Conservation (phyloP, 805 yeast genomes). For the Metschnikowia borealis region DNA sequence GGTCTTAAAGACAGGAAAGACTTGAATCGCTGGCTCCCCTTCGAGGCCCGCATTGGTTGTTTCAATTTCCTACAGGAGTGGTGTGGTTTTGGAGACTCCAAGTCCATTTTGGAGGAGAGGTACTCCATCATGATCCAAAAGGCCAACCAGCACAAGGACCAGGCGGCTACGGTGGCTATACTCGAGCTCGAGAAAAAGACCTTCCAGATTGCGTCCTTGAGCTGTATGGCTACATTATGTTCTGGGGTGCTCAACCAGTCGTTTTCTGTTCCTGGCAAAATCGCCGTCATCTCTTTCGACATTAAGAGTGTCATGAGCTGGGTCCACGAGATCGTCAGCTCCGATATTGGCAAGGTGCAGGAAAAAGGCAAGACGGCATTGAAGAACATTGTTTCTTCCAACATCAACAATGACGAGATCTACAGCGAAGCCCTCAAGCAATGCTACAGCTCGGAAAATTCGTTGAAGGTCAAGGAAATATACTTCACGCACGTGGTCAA, state of each 20-base stretch:
- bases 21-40: slow-evolving; percentile 63
- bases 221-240: slow-evolving; percentile 81
- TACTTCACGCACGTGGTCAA: slow-evolving; percentile 73
- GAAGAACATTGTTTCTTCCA: slow-evolving; percentile 58
- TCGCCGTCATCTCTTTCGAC: slow-evolving; percentile 64
- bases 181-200: slow-evolving; percentile 75
- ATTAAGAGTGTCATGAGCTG: slow-evolving; percentile 65
- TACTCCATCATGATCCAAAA: slow-evolving; percentile 53
- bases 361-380: slow-evolving; percentile 69
- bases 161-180: slow-evolving; percentile 60
- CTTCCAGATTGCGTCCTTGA: slow-evolving; percentile 65
- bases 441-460: slow-evolving; percentile 58
- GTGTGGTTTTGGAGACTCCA: slow-evolving; percentile 84
- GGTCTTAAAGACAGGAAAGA: slow-evolving; percentile 45
- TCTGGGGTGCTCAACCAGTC: slow-evolving; percentile 62
- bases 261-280: slow-evolving; percentile 43
- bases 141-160: slow-evolving; percentile 35
- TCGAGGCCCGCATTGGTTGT: slow-evolving; percentile 78
- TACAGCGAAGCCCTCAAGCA: slow-evolving; percentile 61
- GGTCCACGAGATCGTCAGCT: slow-evolving; percentile 69
- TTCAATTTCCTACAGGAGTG: slow-evolving; percentile 84
- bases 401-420: slow-evolving; percentile 50
- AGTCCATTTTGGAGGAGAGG: slow-evolving; percentile 58
- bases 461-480: slow-evolving; percentile 52
- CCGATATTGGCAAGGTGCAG: slow-evolving; percentile 54